Evolutionary conservation across 495 filamentous ascomycete species (phyloP).

Genomic region (Lepidopterella palustris): DNA sequence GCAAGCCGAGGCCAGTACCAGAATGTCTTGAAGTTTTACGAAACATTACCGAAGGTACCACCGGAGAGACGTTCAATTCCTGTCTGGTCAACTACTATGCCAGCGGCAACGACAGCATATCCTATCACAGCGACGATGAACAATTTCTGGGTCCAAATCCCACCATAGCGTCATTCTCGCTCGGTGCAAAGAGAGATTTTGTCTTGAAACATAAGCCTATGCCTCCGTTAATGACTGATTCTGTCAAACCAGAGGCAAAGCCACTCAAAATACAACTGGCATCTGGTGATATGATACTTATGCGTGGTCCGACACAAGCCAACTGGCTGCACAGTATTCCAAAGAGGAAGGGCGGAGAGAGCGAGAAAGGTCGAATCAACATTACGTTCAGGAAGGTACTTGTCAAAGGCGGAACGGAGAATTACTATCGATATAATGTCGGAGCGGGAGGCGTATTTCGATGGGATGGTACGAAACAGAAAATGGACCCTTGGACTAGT

Average conservation of each 20-base stretch:
- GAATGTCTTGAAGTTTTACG: slow-evolving; percentile 55
- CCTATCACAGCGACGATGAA: slow-evolving; percentile 72
- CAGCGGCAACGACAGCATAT: slow-evolving; percentile 60
- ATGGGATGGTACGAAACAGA: slow-evolving; percentile 49
- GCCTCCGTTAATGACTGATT: slow-evolving; percentile 12
- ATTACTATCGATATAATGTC: slow-evolving; percentile 72
- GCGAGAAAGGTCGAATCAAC: slow-evolving; percentile 59
- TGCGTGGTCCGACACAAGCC: slow-evolving; percentile 60
- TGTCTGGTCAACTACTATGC: slow-evolving; percentile 73
- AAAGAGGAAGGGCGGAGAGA: slow-evolving; percentile 55
- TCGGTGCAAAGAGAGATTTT: slow-evolving; percentile 62
- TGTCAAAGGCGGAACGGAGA: slow-evolving; percentile 60
- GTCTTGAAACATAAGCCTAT: slow-evolving; percentile 62
- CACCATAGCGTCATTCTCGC: slow-evolving; percentile 63
- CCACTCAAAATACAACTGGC: slow-evolving; percentile 55
- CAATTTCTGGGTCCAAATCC: slow-evolving; percentile 60
- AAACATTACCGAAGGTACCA: slow-evolving; percentile 50
- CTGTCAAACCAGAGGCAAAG: slow-evolving; percentile 24
- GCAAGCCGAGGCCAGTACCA: slow-evolving; percentile 58
- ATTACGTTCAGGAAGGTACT: slow-evolving; percentile 66
- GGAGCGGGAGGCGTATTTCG: slow-evolving; percentile 55
- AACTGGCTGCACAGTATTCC: slow-evolving; percentile 72
- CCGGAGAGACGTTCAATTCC: slow-evolving; percentile 62
- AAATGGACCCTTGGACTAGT: slow-evolving; percentile 55
- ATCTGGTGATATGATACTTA: slow-evolving; percentile 66